Evolutionary conservation across 2,329 filamentous ascomycete species (phyloP), one percentile per base, ranked within the genome.

Genomic region (Dryadomyces quercus-mongolicae): DNA sequence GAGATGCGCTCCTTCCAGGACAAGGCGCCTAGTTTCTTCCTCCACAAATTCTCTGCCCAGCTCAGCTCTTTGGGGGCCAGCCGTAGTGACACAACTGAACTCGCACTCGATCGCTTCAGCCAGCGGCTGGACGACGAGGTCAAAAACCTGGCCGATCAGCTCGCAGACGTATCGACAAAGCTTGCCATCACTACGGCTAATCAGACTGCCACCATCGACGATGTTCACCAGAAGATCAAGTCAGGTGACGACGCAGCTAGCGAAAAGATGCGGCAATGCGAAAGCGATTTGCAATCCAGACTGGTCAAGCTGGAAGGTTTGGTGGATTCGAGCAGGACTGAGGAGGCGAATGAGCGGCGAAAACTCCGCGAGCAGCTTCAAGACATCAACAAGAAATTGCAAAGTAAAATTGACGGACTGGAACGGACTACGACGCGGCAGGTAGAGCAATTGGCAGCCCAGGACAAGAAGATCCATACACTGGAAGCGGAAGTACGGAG

Each of bases 51-150:
- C 34, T 55, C 55, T 1, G 49, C 49, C 6, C 57, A 59, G 46
- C 38, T 61, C 5, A 51, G 56, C 18, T 31, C 46, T 5, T 15
- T 60, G 8, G 44, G 53, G 13, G 40, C 50, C 16, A 9, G 45
- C 2, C 55, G 51, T 1, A 52, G 36, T 15, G 54, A 59, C 25
- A 57, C 55, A 21, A 48, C 22, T 38, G 57, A 58, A 34, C 47
- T 55, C 15, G 50, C 53, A 1, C 16, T 61, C 10, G 22, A 53
- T 8, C 53, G 57, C 18, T 46, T 60, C 8, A 51, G 58, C 38
- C 53, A 59, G 50, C 48, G 53, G 21, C 36, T 61, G 9, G 57
- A 60, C 15, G 57, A 61, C 16, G 59, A 60, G 20, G 22, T 57
- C 34, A 53, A 49, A 13, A 51, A 55, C 10, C 51, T 59, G 13